phyloP scores from a whole-genome alignment of 768 basidiomycete genomes.

The Pisolithus marmoratus region DNA sequence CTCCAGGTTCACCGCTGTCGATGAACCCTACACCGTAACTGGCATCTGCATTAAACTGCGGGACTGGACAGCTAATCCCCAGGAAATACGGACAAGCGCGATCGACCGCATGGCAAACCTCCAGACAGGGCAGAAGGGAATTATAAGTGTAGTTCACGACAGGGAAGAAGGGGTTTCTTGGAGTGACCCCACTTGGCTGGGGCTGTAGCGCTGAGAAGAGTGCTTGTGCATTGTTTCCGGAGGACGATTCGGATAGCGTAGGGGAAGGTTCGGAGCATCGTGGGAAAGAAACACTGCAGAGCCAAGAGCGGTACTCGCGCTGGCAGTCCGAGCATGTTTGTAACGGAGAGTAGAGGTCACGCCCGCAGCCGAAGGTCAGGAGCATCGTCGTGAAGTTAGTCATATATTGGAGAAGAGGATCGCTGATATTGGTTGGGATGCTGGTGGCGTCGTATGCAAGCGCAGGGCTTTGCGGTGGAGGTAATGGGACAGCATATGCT shows the following conservation, averaged over 20 bases:
- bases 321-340: conserved; percentile 75
- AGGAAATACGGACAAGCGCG: conserved; percentile 75
- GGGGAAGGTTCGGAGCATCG: conserved; percentile 58
- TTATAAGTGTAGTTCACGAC: conserved; percentile 41
- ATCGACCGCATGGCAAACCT: conserved; percentile 67
- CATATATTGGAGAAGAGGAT: conserved; percentile 51
- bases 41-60: conserved; percentile 51
- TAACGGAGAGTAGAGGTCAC: conserved; percentile 74
- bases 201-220: conserved; percentile 48
- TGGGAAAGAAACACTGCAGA: conserved; percentile 68
- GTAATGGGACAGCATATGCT: conserved; percentile 66
- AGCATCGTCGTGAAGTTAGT: conserved; percentile 73
- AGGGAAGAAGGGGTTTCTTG: conserved; percentile 47
- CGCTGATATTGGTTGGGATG: conserved; percentile 44
- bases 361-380: conserved; percentile 69
- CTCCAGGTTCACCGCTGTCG: conserved; percentile 47
- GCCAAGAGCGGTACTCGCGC: conserved; percentile 67
- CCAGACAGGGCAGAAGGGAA: conserved; percentile 73
- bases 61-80: conserved; percentile 61
- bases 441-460: conserved; percentile 44
- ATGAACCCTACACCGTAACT: conserved; percentile 78
- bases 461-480: conserved; percentile 38
- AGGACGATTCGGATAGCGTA: conserved; percentile 26
- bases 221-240: conserved; percentile 21
- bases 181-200: conserved; percentile 33